Evolutionary conservation across 768 basidiomycete genomes (phyloP), one percentile per base, ranked within the genome.

Genomic region (Leccinum aurantiacum): DNA sequence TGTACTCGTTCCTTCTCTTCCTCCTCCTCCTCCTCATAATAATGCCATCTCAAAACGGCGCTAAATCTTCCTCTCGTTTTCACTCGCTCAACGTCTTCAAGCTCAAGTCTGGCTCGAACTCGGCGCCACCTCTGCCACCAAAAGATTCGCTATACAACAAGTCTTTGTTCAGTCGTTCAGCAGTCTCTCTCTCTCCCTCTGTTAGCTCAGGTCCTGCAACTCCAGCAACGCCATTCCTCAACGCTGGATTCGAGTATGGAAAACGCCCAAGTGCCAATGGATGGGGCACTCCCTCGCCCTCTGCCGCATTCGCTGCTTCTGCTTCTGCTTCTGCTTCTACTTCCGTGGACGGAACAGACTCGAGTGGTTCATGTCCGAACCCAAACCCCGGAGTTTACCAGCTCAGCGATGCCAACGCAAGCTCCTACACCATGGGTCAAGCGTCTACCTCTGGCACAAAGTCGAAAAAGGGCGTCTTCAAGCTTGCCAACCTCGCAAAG

Each of bases 91-190:
- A 75, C 33, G 74, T 79, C 25, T 79, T 80, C 74, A 79, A 79
- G 65, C 70, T 80, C 56, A 71, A 60, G 52, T 2, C 62, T 2
- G 51, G 60, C 15, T 25, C 33, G 17, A 17, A 8, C 13, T 6
- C 60, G 15, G 59, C 60, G 51, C 74, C 77, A 35, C 84, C 82
- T 7, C 82, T 77, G 2, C 88, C 88, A 0, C 87, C 87, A 44
- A 89, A 90, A 72, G 88, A 90, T 64, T 53, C 63, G 0, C 48
- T 62, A 4, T 71, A 72, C 65, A 75, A 66, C 64, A 75, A 63
- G 54, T 72, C 77, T 11, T 60, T 79, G 64, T 74, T 75, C 65
- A 77, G 65, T 25, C 77, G 78, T 48, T 83, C 83, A 2, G 71
- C 83, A 55, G 66, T 76, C 27, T 83, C 83, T 9, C 76, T 84